Base-by-base conservation (phyloP, 2,329 filamentous ascomycete species). In the Trichoderma guizhouense region DNA sequence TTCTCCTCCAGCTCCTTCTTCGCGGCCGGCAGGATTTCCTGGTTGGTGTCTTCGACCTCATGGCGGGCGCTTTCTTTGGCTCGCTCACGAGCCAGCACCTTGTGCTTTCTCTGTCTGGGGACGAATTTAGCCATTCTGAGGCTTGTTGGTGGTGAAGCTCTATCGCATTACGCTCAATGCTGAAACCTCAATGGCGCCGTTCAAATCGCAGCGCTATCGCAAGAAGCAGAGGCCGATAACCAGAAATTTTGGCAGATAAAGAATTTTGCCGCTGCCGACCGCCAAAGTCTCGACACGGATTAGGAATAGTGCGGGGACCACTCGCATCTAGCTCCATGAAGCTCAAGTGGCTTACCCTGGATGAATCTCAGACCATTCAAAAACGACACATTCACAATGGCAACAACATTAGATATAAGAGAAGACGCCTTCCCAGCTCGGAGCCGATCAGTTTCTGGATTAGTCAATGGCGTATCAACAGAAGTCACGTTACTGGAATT, bases 401-500 rank as follows among this genome's bases (percentile, higher is more conserved):
- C 80, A 57, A 76, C 80, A 57, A 76, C 76, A 24, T 79, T 75
- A 32, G 82, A 83, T 21, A 78, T 88, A 15, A 80, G 82, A 51
- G 79, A 83, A 58, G 85, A 88, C n/a, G 83, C 88, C 0, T 97
- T 93, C 77, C 93, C 93, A 18, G 92, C 90, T 4, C 82, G 84
- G 12, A 91, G 89, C 3, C 90, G 87, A 66, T 85, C 86, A 73
- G 85, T 85, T 15, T 85, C 86, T 1, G 91, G 91, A 3, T 79
- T 85, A 3, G 89, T 98, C 73, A 89, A 91, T 74, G 90, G 89
- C 34, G 81, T 91, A 26, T 81, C 86, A 43, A 98, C 96, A 1
- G 90, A 94, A 75, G 91, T 93, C 39, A 90, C 89, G 51, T 87
- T 87, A 12, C 85, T 94, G 69, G 89, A 86, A 76, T 98, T 98